Evolutionary conservation across 495 filamentous ascomycete species (phyloP), one percentile per base, ranked within the genome.

Genomic region (Melanomma pulvis-pyrius): DNA sequence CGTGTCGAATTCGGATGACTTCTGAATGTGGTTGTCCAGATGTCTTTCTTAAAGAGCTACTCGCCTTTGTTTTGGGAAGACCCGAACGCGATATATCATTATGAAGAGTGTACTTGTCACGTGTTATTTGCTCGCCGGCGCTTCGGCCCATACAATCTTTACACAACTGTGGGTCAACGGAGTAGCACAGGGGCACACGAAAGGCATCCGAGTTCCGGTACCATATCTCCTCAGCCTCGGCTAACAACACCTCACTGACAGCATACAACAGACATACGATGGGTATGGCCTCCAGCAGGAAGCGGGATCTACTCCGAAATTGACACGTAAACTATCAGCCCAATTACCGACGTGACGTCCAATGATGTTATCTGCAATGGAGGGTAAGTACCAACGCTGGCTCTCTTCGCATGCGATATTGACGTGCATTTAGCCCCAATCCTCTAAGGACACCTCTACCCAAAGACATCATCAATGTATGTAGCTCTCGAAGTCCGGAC

Each of bases 341-440:
- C 67, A 15, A 63, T 69, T 32, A 65, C 61, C 8, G 61, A 70
- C 51, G 61, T 65, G 17, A 49, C 55, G 17, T 70, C 67, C 61
- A 64, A 69, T 56, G 56, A 65, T 61, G 67, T 65, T 26, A 65
- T 65, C 6, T 70, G 61, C 61, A 70, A 60, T 34, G 61, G 67
- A 39, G 61, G 59, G 67, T 44, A 26, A 65, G 60, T 60, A 60
- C 21, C 19, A 25, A 49, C 7, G 7, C 12, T 19, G 34, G 51
- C 7, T 39, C 30, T 30, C 34, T 25, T 30, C 54, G 28, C 28
- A 30, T 34, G 22, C 39, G 11, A 69, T 69, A 65, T 69, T 69
- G 61, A 69, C 60, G 9, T 49, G 60, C 48, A 60, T 64, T 29
- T 68, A 68, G 68, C 65, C 21, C 41, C 22, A 70, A 70, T 53